Base-by-base conservation (phyloP, 805 yeast species). In the Tetrapisispora phaffii region DNA sequence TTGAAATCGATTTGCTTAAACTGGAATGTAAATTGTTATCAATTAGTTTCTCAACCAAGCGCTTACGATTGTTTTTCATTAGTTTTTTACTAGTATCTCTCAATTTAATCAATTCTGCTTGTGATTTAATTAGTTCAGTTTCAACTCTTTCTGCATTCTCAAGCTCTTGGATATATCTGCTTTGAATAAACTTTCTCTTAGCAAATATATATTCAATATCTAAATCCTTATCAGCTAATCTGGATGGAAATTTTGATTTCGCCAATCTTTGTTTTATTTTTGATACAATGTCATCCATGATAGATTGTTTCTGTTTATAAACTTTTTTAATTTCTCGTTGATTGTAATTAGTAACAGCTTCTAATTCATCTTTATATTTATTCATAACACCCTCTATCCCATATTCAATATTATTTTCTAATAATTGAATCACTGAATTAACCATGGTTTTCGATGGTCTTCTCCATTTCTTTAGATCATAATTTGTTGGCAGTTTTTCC, bases 181-280 rank as follows among this genome's bases (percentile, higher is more conserved):
- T 47, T 42, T 61, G 64, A 13, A 63, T 55, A 37, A 48, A 56
- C 29, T 53, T 47, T 20, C 66, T 52, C 44, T 62, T 63, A 19
- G 61, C 54, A 44, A 55, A 59, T 16, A 62, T 52, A 39, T 58
- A 59, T 37, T 62, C 66, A 7, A 58, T 53, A 43, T 62, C 62
- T 33, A 60, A 32, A 37, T 62, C 64, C 19, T 48, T 47, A 7
- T 51, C 50, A 8, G 55, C 55, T 15, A 56, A 44, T 37, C 51
- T 48, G 2, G 56, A 49, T 2, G 67, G 67, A 19, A 62, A 49
- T n/a, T 50, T 48, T 5, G 61, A 47, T 38, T 45, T 47, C 16
- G 45, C 46, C 8, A 62, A 41, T 29, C 51, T 51, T 15, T 41
- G 47, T 24, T 51, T 52, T 7, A 60, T 55, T 41, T 60, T 59